phyloP scores from a whole-genome alignment of 805 yeast genomes.

The Ogataea kodamae region DNA sequence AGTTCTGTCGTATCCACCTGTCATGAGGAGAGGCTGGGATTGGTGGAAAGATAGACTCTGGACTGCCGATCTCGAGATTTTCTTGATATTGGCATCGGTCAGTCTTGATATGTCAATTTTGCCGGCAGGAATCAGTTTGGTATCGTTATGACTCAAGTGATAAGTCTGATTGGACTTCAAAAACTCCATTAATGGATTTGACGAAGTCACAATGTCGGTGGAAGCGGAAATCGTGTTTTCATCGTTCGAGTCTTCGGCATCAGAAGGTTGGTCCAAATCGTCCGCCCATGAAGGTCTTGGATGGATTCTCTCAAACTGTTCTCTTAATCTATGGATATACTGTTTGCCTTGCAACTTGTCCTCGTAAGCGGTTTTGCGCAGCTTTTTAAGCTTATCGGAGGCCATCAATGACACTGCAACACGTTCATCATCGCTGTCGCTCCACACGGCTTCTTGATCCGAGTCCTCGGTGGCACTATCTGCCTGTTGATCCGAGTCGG shows the following conservation, averaged over 20 bases:
- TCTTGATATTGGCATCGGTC: constrained; percentile 78
- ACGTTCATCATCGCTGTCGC: constrained; percentile 86
- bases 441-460: constrained; percentile 56
- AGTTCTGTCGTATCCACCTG: constrained; percentile 92
- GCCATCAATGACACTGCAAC: constrained; percentile 55
- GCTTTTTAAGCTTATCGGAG: constrained; percentile 62
- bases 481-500: constrained; percentile 25
- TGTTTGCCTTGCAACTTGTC: constrained; percentile 33
- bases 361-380: constrained; percentile 52
- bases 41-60: constrained; percentile 86
- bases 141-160: constrained; percentile 28
- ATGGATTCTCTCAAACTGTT: constrained; percentile 67
- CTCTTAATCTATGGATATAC: constrained; percentile 37
- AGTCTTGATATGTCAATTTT: constrained; percentile 74
- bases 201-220: constrained; percentile 22
- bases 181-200: constrained; percentile 34
- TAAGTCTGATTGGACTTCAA: constrained; percentile 33
- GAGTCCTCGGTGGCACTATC: constrained; percentile 30
- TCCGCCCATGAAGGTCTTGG: constrained; percentile 85
- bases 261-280: constrained; percentile 53
- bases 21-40: constrained; percentile 71
- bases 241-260: constrained; percentile 28
- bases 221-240: constrained; percentile 14
- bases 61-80: constrained; percentile 72
- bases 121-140: constrained; percentile 63